Evolutionary conservation across 225 moss, liverwort and hornwort species (phyloP).

Genomic region (Climacium dendroides): DNA sequence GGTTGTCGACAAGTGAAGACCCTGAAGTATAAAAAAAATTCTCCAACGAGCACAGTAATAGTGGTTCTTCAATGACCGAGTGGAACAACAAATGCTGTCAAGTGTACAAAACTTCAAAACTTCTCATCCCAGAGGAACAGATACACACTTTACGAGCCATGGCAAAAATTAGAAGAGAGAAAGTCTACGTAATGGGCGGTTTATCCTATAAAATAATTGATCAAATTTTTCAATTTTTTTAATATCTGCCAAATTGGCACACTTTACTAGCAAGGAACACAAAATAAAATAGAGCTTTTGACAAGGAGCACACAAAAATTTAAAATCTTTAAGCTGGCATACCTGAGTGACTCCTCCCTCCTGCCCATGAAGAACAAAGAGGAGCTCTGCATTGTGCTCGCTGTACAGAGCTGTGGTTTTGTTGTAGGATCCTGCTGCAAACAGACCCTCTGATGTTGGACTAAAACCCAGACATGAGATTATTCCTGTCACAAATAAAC

Average conservation of each 20-base stretch:
- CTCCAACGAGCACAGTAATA: not conserved
- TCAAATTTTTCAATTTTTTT: too few species aligned
- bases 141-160: not conserved
- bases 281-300: not conserved
- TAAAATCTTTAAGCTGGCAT: not conserved
- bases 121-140: not conserved
- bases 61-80: not conserved
- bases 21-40: not conserved
- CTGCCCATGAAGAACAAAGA: constrained; percentile 97
- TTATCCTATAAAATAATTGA: too few species aligned
- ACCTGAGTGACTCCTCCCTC: constrained; percentile 98
- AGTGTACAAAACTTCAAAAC: not conserved
- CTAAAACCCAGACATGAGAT: constrained; percentile 86
- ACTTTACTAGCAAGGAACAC: not conserved
- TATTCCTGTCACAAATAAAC: constrained; percentile 48
- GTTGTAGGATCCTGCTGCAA: constrained; percentile 93
- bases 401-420: constrained; percentile 81
- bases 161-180: not conserved
- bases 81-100: not conserved
- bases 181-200: not conserved
- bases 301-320: not conserved
- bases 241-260: too few species aligned
- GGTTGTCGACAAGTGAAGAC: not conserved
- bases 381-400: constrained; percentile 79
- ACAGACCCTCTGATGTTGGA: constrained; percentile 57